A percentile compares a stretch with the other conserved stretches of the same genome.
Evolutionary conservation across 495 filamentous ascomycete species (phyloP).

Genomic region (Hypoxylon trugodes): DNA sequence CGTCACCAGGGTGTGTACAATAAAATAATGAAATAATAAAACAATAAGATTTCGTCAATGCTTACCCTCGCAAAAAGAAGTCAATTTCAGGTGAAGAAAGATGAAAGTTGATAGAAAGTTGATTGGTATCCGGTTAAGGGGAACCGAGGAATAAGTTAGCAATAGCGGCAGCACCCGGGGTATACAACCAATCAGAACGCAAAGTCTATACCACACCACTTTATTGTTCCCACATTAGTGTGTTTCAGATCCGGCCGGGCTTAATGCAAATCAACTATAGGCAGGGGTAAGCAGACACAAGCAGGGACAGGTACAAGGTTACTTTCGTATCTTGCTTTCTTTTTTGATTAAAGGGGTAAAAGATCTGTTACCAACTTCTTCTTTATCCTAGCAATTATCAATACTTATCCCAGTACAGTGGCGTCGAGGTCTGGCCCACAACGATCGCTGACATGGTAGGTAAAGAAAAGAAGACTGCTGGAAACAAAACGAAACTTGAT

Average conservation of each 20-base stretch:
- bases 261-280: slow-evolving; percentile 16
- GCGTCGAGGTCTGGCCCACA: slow-evolving; percentile 5
- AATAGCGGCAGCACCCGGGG: slow-evolving; percentile 27
- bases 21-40: too few relatives aligned
- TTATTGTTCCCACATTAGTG: slow-evolving; percentile 24
- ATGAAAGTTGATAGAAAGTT: not conserved
- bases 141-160: not conserved
- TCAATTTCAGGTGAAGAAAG: not conserved
- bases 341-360: slow-evolving; percentile 36
- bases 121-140: not conserved
- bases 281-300: not conserved
- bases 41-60: not conserved
- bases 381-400: slow-evolving; percentile 7
- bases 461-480: not conserved
- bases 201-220: slow-evolving; percentile 1
- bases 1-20: too few relatives aligned
- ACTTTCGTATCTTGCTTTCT: slow-evolving; percentile 10
- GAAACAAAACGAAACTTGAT: slow-evolving; percentile 36
- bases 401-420: slow-evolving; percentile 6
- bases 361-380: slow-evolving; percentile 20
- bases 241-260: slow-evolving; percentile 28
- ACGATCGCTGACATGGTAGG: slow-evolving; percentile 16
- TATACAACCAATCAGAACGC: slow-evolving; percentile 15
- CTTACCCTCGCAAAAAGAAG: too few relatives aligned
- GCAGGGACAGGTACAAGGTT: too few relatives aligned